Conservation (phyloP, 2,329 filamentous ascomycete species). For the Colletotrichum spinosum region DNA sequence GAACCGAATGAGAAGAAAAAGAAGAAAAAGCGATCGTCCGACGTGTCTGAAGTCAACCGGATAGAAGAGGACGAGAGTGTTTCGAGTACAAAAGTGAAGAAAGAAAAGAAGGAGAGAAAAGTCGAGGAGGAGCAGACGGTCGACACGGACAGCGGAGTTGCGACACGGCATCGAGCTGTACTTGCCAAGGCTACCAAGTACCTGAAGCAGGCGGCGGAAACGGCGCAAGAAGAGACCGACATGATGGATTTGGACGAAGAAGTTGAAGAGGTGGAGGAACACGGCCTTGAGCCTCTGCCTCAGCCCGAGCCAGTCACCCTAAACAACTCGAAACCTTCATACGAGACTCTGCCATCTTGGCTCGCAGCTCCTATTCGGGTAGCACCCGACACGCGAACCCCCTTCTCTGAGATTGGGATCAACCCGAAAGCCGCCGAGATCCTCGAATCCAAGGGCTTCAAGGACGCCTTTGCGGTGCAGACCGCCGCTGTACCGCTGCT, state of each 20-base stretch:
- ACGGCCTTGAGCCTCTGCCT: constrained; percentile 84
- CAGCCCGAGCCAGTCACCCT: constrained; percentile 76
- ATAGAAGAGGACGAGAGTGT: not conserved
- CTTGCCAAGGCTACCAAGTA: constrained; percentile 68
- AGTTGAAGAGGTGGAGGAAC: constrained; percentile 59
- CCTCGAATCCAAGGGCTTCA: constrained; percentile 76
- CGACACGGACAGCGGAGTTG: constrained; percentile 44
- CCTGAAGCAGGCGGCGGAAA: constrained; percentile 59
- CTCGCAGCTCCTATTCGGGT: constrained; percentile 80
- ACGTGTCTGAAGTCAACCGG: not conserved
- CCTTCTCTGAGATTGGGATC: constrained; percentile 75
- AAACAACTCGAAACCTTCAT: constrained; percentile 70
- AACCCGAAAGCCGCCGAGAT: constrained; percentile 68
- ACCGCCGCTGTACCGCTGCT: constrained; percentile 84
- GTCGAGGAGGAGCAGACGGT: constrained; percentile 16
- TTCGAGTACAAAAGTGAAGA: constrained; percentile 35
- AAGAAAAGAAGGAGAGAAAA: constrained; percentile 41
- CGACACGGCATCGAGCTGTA: constrained; percentile 60
- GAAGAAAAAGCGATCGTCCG: constrained; percentile 28
- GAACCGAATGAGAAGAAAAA: constrained; percentile 35
- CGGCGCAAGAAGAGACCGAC: constrained; percentile 47
- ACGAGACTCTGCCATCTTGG: constrained; percentile 85
- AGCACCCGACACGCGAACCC: constrained; percentile 66
- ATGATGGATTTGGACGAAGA: constrained; percentile 45
- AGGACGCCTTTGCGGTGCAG: constrained; percentile 82